These are phyloP conservation scores for Tetracentron sinense DNA, from an alignment of 164 flowering plant species.

Conservation along the genomic window DNA sequence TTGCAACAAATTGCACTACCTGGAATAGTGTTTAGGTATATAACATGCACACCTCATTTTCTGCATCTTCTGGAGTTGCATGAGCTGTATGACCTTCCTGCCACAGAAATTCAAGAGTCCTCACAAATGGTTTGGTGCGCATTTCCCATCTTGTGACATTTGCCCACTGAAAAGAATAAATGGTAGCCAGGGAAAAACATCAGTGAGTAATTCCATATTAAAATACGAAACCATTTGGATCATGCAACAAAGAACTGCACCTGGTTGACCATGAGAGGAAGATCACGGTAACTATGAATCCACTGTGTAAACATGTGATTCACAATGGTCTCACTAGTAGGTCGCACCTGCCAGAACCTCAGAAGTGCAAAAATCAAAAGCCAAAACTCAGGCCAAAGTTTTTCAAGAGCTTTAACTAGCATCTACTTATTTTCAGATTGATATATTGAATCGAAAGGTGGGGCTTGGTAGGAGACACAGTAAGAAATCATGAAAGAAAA, in stretches of 20 bases:
- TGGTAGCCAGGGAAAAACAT: background rate
- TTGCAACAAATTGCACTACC: no score
- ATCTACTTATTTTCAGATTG: background rate
- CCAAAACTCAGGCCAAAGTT: constrained; percentile 41
- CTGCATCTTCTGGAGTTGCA: constrained; percentile 92
- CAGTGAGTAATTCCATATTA: background rate
- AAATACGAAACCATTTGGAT: background rate
- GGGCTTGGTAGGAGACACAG: background rate
- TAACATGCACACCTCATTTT: constrained; percentile 62
- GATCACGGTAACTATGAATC: constrained; percentile 98
- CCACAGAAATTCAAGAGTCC: constrained; percentile 98
- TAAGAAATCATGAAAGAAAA: background rate
- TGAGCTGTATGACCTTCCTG: constrained; percentile 99
- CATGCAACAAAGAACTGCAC: constrained; percentile 28
- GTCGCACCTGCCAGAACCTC: constrained; percentile 97
- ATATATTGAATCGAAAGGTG: background rate
- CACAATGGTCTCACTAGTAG: constrained; percentile 99
- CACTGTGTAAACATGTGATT: constrained; percentile 99
- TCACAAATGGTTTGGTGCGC: constrained; percentile 96
- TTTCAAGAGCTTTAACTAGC: constrained; percentile 3
- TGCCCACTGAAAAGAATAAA: constrained; percentile 65
- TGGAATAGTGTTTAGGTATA: background rate
- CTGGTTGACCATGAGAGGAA: constrained; percentile 97
- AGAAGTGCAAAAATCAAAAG: constrained; percentile 60
- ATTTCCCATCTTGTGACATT: constrained; percentile 99